Base-by-base conservation (phyloP, 129 eudicot species). In the Lactuca sativa region DNA sequence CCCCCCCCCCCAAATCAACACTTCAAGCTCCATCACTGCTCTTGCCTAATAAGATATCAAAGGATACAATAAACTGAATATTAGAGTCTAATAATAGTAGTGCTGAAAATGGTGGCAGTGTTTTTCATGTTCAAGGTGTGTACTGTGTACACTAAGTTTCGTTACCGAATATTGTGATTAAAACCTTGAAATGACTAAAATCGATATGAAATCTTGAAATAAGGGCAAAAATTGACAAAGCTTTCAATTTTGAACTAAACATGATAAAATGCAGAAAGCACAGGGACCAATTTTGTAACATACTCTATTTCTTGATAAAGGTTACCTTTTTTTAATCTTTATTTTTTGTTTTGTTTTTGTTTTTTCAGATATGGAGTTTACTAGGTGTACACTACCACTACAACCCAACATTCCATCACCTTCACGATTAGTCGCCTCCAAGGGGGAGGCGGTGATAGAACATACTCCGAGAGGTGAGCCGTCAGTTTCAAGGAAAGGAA, bases 61-160 rank as follows among this genome's bases (percentile, higher is more conserved):
- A 97, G 62, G 99, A 83, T 70, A 85, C 97, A 9, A 95, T 95
- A 40, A 87, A 82, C 71, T 85, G 93, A 51, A 83, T 87, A 13
- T 63, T 95, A 58, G 96, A 95, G 84, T 90, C 96, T 52, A 90
- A 86, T 82, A 90, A 83, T 61, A 82, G 83, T 77, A 85, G 99
- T 73, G 86, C 79, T 64, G 97, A 87, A 52, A 85, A 85, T 78
- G 85, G 85, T 53, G 97, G 96, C 66, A 83, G 93, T 80, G 92
- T 83, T 62, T 80, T 67, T 60, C 88, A 85, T 56, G 86, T 85
- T 66, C 97, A 85, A 84, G 98, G 98, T 92, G 13, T 65, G 30
- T 47, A 11, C 12, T 92, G 13, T 65, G 30, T 47, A 11, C 12
- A 4, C 7, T 7, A 40, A 5, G 8, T 7, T 40, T 40, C 7